A percentile compares a stretch with the other conserved stretches of the same genome.
Evolutionary conservation across 2,329 filamentous ascomycete genomes (phyloP).

Genomic region (Venturia pyrina): DNA sequence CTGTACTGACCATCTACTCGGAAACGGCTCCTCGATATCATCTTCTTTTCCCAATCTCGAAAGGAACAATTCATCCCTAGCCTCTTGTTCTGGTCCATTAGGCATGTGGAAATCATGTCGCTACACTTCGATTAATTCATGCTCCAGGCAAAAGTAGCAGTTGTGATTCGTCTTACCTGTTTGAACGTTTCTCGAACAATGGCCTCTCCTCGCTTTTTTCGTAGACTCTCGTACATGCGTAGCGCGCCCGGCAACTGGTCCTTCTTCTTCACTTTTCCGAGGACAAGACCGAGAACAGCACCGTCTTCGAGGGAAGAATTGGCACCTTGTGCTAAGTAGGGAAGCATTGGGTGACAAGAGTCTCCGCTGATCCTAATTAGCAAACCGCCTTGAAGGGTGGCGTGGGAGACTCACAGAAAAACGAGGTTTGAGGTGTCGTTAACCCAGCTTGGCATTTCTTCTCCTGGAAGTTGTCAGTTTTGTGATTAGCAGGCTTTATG

Average conservation of each 20-base stretch:
- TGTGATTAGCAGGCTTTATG: neutral
- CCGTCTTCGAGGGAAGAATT: slow-evolving; percentile 34
- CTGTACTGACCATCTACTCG: slow-evolving; percentile 42
- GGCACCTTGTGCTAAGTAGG: slow-evolving; percentile 49
- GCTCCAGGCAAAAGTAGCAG: neutral
- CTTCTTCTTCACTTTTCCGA: slow-evolving; percentile 23
- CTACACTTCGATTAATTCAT: slow-evolving; percentile 13
- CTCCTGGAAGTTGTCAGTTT: slow-evolving; percentile 23
- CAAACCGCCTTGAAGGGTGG: slow-evolving; percentile 24
- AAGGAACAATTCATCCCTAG: slow-evolving; percentile 34
- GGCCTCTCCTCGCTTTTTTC: slow-evolving; percentile 33
- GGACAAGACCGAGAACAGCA: slow-evolving; percentile 41
- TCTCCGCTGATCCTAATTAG: slow-evolving; percentile 51
- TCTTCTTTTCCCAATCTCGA: slow-evolving; percentile 44
- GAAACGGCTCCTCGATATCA: slow-evolving; percentile 40
- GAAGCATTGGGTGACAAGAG: slow-evolving; percentile 53
- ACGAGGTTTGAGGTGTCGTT: slow-evolving; percentile 42
- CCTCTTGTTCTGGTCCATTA: slow-evolving; percentile 45
- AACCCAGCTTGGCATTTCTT: slow-evolving; percentile 46
- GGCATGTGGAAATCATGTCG: slow-evolving; percentile 32
- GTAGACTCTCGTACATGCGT: slow-evolving; percentile 13
- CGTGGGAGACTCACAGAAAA: slow-evolving; percentile 23
- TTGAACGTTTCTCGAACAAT: slow-evolving; percentile 56
- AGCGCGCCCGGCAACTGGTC: slow-evolving; percentile 11
- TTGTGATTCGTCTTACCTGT: slow-evolving; percentile 15